Percentiles rank a stretch among this genome's conserved stretches.
phyloP scores from a whole-genome alignment of 495 filamentous ascomycete genomes.

The Lasiosphaeris hirsuta region DNA sequence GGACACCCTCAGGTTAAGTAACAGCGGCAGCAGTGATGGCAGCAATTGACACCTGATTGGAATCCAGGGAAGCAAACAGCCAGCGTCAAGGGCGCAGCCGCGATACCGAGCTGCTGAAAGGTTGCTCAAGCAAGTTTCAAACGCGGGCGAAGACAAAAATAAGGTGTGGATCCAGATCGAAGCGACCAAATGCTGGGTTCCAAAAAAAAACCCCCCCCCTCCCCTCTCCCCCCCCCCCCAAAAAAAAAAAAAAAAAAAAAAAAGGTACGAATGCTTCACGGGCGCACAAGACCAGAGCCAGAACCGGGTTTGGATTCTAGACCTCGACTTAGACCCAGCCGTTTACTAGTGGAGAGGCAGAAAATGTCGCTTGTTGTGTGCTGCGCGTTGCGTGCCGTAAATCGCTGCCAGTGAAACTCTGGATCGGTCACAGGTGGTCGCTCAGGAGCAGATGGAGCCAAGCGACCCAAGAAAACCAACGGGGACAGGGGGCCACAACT shows the following conservation, averaged over 20 bases:
- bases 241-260: too few species aligned
- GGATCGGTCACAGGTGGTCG: neutral
- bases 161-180: too few species aligned
- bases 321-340: neutral
- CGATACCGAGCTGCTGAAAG: conserved; percentile 1
- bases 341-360: neutral
- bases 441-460: conserved; percentile 5
- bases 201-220: too few species aligned
- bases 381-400: neutral
- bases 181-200: too few species aligned
- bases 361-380: neutral
- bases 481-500: neutral
- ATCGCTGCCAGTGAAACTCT: conserved; percentile 5
- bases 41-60: neutral
- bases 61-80: conserved; percentile 7
- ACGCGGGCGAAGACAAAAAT: neutral
- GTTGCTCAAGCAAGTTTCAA: neutral
- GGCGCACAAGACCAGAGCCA: too few species aligned
- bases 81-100: conserved; percentile 17
- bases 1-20: conserved; percentile 21
- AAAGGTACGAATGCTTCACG: too few species aligned
- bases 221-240: too few species aligned
- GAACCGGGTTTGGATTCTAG: too few species aligned
- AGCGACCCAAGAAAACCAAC: neutral
- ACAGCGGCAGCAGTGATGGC: neutral